These are phyloP conservation scores for Anaeramoeba ignava DNA, from an alignment of 78 protist genomes.

Conservation along the genomic window DNA sequence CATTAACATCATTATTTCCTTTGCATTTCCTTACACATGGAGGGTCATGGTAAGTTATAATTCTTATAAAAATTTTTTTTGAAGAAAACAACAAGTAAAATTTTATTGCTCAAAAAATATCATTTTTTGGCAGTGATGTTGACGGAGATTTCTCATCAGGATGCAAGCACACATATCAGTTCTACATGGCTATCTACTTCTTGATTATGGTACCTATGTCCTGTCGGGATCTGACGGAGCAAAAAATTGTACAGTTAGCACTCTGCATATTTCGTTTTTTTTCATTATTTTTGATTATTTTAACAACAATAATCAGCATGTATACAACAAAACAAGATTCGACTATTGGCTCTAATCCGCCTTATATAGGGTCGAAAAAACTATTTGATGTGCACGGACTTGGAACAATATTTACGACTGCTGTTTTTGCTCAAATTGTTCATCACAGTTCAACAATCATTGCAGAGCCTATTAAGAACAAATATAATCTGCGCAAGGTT, in stretches of 20 bases:
- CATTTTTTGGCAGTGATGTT: too few species aligned
- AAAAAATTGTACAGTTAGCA: background rate
- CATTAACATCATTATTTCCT: background rate
- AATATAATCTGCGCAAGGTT: background rate
- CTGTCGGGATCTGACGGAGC: background rate
- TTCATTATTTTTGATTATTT: background rate
- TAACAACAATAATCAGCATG: background rate
- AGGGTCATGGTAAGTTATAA: background rate
- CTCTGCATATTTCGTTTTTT: background rate
- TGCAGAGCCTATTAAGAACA: background rate
- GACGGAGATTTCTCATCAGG: background rate
- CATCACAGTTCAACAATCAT: background rate
- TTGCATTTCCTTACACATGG: background rate
- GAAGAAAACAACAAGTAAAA: too few species aligned
- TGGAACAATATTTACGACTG: background rate
- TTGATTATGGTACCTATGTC: background rate
- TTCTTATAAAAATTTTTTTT: too few species aligned
- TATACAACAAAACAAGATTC: background rate
- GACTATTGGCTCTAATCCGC: background rate
- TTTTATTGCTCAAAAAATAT: too few species aligned
- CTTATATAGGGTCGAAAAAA: background rate
- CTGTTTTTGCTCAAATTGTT: background rate
- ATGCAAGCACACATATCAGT: background rate
- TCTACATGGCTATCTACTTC: background rate
- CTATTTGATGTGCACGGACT: background rate